Evolutionary conservation across 768 basidiomycete species (phyloP), one percentile per base, ranked within the genome.

Genomic region (Lactarius tabidus): DNA sequence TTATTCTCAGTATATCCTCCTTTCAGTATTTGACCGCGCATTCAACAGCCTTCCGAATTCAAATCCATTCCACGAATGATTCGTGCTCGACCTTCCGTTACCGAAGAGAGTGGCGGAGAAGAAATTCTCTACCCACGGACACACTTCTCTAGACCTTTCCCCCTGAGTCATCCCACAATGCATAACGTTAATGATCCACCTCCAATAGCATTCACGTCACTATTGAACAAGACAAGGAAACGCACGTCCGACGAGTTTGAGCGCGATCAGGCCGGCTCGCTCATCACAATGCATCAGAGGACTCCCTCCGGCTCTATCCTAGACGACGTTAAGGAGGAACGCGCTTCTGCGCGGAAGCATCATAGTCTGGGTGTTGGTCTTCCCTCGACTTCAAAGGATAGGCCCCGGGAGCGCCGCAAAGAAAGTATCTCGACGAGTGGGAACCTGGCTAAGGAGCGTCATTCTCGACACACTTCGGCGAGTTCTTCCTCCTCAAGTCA

Each of bases 41-140:
- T 55, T 45, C 70, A 87, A 84, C 74, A 74, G 60, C 57, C 52
- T 56, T 70, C 75, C 38, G 81, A 84, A 57, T 68, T 82, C 45
- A 77, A 80, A 57, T 74, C 78, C 9, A 72, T 81, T 48, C 73
- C 80, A 38, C 84, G 83, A 9, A 74, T 83, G 14, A 75, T 90
- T 60, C 85, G 88, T 53, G 72, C 78, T 53, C 81, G 82, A 36
- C 84, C 84, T 63, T 93, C 91, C 1, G 81, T 85, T 64, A 84
- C 89, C 9, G 88, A 90, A 68, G 92, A 93, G 75, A 93, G 91
- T 71, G 92, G 92, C 6, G 91, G 92, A 48, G 92, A 94, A 75
- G 92, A 94, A 75, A 93, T 94, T 65, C 77, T 94, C 31, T 94
- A 94, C 75, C 91, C 91, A 45, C 87, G 91, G 63, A 85, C 71